Conservation (phyloP, 495 filamentous ascomycete species). For the Podospora pseudopauciseta region DNA sequence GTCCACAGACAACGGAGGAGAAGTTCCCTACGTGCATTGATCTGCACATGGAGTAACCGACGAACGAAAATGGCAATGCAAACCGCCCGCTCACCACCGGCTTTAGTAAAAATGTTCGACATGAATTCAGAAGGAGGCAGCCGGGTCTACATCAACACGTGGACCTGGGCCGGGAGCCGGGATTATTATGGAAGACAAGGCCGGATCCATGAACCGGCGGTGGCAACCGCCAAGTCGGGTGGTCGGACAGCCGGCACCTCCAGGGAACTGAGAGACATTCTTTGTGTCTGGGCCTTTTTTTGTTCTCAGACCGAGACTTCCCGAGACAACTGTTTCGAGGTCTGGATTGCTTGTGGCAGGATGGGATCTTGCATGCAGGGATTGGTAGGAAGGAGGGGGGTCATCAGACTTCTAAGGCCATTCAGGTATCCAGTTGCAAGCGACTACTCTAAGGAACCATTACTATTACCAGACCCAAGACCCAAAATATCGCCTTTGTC, state of each 20-base stretch:
- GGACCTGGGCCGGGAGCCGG: not conserved
- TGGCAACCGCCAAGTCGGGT: conserved; percentile 14
- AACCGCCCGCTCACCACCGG: not conserved
- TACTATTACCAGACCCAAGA: too few relatives aligned
- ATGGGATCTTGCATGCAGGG: too few relatives aligned
- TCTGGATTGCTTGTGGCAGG: not conserved
- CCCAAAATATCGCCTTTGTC: too few relatives aligned
- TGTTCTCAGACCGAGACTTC: not conserved
- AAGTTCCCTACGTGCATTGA: not conserved
- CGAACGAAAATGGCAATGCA: not conserved
- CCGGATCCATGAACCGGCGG: conserved; percentile 2
- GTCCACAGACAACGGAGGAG: not conserved
- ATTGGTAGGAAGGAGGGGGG: too few relatives aligned
- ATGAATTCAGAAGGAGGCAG: not conserved
- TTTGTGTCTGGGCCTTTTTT: not conserved
- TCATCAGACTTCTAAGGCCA: too few relatives aligned
- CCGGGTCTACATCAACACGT: not conserved
- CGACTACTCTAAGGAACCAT: too few relatives aligned
- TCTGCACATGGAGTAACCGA: not conserved
- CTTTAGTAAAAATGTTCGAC: not conserved
- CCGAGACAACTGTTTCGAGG: not conserved
- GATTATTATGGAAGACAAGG: not conserved
- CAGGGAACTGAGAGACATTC: not conserved
- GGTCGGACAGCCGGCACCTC: conserved; percentile 15
- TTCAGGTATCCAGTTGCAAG: too few relatives aligned